Evolutionary conservation across 2,329 filamentous ascomycete genomes (phyloP).

Genomic region (Calycina herbarum): DNA sequence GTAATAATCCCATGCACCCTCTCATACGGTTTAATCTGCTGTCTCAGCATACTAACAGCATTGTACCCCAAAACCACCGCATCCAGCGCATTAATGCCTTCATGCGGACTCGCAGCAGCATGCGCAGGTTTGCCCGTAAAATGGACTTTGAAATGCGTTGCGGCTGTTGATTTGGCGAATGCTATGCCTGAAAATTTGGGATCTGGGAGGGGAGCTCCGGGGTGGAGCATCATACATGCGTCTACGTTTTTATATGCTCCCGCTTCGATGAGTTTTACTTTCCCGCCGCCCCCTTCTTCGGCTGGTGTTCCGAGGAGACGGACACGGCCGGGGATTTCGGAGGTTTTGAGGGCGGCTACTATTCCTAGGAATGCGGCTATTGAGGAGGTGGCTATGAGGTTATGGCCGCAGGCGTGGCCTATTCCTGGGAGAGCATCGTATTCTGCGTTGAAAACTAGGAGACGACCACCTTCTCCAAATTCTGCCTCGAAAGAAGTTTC

Average conservation of each 20-base stretch:
- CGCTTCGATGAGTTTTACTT: conserved; percentile 45
- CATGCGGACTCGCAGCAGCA: conserved; percentile 42
- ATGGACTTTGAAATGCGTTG: conserved; percentile 23
- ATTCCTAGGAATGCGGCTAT: conserved; percentile 42
- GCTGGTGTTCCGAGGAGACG: conserved; percentile 36
- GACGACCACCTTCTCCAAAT: conserved; percentile 44
- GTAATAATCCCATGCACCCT: conserved; percentile 43
- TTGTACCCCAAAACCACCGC: conserved; percentile 41
- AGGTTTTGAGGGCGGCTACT: conserved; percentile 26
- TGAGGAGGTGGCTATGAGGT: conserved; percentile 43
- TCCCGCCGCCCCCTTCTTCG: conserved; percentile 38
- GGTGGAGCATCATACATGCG: conserved; percentile 44
- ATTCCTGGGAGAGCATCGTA: conserved; percentile 48
- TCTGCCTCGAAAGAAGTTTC: conserved; percentile 52
- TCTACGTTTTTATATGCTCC: conserved; percentile 44
- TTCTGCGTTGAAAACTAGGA: conserved; percentile 46
- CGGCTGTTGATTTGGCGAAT: conserved; percentile 7
- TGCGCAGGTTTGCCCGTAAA: conserved; percentile 39
- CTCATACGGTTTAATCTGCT: conserved; percentile 33
- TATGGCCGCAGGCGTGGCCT: conserved; percentile 47
- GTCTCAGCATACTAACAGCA: conserved; percentile 36
- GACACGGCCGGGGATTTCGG: conserved; percentile 31
- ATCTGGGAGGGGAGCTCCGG: conserved; percentile 6
- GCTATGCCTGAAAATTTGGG: conserved; percentile 6
- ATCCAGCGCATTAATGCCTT: conserved; percentile 44